These are phyloP conservation scores for Sphaerulina vaccinii DNA, from an alignment of 2,329 filamentous ascomycete species.

Conservation along the genomic window DNA sequence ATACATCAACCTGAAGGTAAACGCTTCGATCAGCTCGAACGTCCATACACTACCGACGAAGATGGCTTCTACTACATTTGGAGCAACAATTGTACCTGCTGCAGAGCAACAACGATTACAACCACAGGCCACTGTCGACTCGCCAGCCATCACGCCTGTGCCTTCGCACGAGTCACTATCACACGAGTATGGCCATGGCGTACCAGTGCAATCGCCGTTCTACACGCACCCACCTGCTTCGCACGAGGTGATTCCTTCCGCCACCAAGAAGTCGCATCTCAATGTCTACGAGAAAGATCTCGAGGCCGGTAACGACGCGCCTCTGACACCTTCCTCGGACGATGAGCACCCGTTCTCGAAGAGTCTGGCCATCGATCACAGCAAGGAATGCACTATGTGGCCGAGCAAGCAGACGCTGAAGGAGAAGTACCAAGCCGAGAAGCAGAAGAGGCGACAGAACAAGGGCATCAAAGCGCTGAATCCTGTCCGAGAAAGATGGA, in stretches of 20 bases:
- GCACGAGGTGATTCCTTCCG: constrained; percentile 36
- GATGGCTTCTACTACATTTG: constrained; percentile 40
- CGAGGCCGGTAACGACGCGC: constrained; percentile 33
- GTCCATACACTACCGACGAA: background rate
- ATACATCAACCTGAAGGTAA: too few species aligned
- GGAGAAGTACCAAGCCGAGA: constrained; percentile 41
- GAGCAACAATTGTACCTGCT: constrained; percentile 42
- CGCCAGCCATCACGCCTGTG: constrained; percentile 38
- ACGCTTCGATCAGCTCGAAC: background rate
- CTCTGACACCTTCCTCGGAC: constrained; percentile 37
- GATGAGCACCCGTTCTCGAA: constrained; percentile 40
- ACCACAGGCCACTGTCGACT: constrained; percentile 35
- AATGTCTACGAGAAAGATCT: constrained; percentile 42
- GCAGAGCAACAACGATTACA: constrained; percentile 25
- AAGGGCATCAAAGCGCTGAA: constrained; percentile 38
- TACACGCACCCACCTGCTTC: constrained; percentile 50
- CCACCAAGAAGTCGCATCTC: constrained; percentile 29
- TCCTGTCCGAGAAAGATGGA: constrained; percentile 36
- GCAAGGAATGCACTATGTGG: constrained; percentile 54
- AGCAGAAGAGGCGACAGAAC: constrained; percentile 34
- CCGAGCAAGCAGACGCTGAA: constrained; percentile 49
- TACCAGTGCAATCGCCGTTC: constrained; percentile 46
- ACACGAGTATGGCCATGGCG: constrained; percentile 38
- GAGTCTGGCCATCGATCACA: constrained; percentile 44
- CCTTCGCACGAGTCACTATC: constrained; percentile 35